Conservation (phyloP, 257 asterid species). For the Solanum tacnaense region DNA sequence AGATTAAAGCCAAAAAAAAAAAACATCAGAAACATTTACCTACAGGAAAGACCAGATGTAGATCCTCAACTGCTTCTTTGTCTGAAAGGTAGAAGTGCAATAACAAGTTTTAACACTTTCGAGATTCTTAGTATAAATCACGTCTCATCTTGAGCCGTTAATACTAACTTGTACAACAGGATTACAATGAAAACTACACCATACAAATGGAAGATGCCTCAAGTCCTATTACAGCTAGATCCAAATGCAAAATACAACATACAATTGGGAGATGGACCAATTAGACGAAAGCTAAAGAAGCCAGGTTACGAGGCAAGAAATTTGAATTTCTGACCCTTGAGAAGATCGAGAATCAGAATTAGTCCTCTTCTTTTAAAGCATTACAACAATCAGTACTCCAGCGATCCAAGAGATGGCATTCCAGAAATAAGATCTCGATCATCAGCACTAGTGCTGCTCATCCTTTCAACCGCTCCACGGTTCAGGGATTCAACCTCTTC, state of each 20-base stretch:
- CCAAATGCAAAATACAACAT: not conserved
- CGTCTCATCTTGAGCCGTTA: not conserved
- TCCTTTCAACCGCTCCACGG: constrained; percentile 32
- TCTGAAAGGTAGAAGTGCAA: not conserved
- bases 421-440: constrained; percentile 44
- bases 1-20: not conserved
- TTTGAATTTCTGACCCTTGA: not conserved
- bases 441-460: constrained; percentile 21
- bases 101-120: not conserved
- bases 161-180: not conserved
- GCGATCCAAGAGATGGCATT: constrained; percentile 66
- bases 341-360: not conserved
- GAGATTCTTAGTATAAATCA: not conserved
- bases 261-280: constrained; percentile 3
- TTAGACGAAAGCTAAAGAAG: not conserved
- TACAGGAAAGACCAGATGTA: too few species aligned
- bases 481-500: constrained; percentile 52
- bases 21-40: not conserved
- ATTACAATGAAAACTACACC: not conserved
- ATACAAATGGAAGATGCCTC: not conserved
- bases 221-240: not conserved
- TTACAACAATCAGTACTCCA: constrained; percentile 34
- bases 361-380: not conserved
- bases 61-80: not conserved
- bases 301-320: not conserved